Evolutionary conservation across 1,284 basidiomycete genomes (phyloP).

Genomic region (Rhodotorula sp.): DNA sequence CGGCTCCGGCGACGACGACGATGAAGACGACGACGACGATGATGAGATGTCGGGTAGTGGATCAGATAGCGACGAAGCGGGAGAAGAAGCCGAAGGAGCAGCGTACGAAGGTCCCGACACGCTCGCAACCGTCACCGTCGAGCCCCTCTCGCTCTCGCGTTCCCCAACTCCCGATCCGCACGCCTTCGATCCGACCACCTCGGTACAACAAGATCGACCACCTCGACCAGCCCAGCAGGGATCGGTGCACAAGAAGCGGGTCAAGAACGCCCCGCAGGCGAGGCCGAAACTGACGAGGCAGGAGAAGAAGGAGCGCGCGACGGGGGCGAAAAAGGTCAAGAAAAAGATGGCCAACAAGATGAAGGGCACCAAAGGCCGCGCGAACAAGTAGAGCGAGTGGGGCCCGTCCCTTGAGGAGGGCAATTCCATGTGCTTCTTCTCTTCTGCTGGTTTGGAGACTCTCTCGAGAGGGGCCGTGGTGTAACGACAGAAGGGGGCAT

Average conservation of each 20-base stretch:
- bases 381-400: background rate
- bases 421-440: background rate
- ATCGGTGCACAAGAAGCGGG: constrained; percentile 28
- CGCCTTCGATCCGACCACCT: background rate
- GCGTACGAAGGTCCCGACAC: constrained; percentile 31
- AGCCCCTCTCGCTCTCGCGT: constrained; percentile 36
- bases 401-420: background rate
- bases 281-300: constrained; percentile 36
- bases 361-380: constrained; percentile 31
- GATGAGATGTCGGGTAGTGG: background rate
- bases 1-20: constrained; percentile 13
- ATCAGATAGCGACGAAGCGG: constrained; percentile 5
- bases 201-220: background rate
- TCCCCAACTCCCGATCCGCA: constrained; percentile 29
- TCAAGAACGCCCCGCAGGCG: constrained; percentile 26
- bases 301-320: constrained; percentile 38
- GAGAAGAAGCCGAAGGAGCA: background rate
- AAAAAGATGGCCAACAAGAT: constrained; percentile 26
- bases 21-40: constrained; percentile 24
- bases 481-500: too few relatives aligned
- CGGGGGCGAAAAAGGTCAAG: constrained; percentile 35
- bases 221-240: background rate
- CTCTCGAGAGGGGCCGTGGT: too few relatives aligned
- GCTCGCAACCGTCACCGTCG: constrained; percentile 35
- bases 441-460: too few relatives aligned